Evolutionary conservation across 768 basidiomycete genomes (phyloP).

Genomic region (Mycena crocata): DNA sequence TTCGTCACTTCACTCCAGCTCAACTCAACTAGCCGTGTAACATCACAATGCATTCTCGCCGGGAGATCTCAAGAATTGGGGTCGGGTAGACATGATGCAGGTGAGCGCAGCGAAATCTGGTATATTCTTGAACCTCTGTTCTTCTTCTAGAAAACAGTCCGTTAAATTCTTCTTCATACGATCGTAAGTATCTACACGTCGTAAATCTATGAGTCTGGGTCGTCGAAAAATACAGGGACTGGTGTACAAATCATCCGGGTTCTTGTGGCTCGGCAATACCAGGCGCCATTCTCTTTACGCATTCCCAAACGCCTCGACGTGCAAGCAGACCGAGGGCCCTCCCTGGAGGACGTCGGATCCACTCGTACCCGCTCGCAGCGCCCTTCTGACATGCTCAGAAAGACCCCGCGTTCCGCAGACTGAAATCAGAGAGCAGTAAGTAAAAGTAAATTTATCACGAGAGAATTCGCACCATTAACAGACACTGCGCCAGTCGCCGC

Average conservation of each 20-base stretch:
- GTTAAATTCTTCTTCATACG: background rate
- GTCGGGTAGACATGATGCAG: too few species aligned
- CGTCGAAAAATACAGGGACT: background rate
- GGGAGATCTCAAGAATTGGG: too few species aligned
- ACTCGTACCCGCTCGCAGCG: constrained; percentile 48
- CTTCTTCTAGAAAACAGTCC: too few species aligned
- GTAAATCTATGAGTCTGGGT: background rate
- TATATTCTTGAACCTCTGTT: too few species aligned
- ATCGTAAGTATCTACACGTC: background rate
- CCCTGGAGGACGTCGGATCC: constrained; percentile 52
- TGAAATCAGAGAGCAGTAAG: constrained; percentile 38
- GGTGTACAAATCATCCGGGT: too few species aligned
- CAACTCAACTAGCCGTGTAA: too few species aligned
- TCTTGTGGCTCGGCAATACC: too few species aligned
- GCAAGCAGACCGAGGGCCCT: constrained; percentile 55
- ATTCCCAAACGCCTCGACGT: constrained; percentile 58
- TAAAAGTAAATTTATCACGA: background rate
- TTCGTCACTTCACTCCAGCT: too few species aligned
- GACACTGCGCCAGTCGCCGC: constrained; percentile 52
- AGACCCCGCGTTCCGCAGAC: constrained; percentile 62
- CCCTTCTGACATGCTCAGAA: constrained; percentile 49
- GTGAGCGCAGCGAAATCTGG: too few species aligned
- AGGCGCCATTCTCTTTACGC: constrained; percentile 12
- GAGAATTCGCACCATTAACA: constrained; percentile 56
- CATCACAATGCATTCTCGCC: too few species aligned